Base-by-base conservation (phyloP, 2,329 filamentous ascomycete genomes). In the Arthrinium puccinioides region DNA sequence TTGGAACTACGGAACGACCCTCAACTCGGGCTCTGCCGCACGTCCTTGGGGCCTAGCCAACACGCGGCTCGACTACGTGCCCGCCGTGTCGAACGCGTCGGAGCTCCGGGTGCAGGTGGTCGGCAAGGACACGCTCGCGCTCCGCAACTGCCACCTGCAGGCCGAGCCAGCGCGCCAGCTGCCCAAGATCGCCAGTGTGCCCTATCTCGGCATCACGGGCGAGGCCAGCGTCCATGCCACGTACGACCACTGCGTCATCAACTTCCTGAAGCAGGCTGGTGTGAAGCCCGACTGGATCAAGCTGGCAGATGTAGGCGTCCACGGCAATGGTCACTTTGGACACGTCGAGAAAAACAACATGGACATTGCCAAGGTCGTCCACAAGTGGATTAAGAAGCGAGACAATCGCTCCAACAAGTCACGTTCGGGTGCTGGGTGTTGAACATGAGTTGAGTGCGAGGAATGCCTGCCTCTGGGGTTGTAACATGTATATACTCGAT, bases 281-380 rank as follows among this genome's bases (percentile, higher is more conserved):
- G 64, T 64, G 4, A 49, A 52, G 4, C 60, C 62, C 2, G 61
- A 69, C 37, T 62, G 62, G 52, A 51, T 71, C 44, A 60, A 66
- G 42, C 53, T 74, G 35, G 59, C 53, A 4, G 58, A 68, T 8
- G 46, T 56, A 4, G 69, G 66, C 3, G 64, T 73, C 19, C 59
- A 61, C 35, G 70, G 71, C 6, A 74, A 74, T 48, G 69, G 64
- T 6, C 70, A 74, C 50, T 64, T 73, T 48, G 53, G 63, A 31
- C 66, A 69, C 41, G 45, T 70, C 47, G 67, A 71, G 53, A 61
- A 60, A 54, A 71, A 71, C 39, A 57, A 50, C 31, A 52, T 80
- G 69, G 46, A 83, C 73, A 48, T 65, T 66, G 59, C 84, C 79
- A 68, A 81, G 81, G 60, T 83, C 79, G 53, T 72, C 70, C 39